Evolutionary conservation across 2,329 filamentous ascomycete species (phyloP).

Genomic region (Boeremia lycopersici): DNA sequence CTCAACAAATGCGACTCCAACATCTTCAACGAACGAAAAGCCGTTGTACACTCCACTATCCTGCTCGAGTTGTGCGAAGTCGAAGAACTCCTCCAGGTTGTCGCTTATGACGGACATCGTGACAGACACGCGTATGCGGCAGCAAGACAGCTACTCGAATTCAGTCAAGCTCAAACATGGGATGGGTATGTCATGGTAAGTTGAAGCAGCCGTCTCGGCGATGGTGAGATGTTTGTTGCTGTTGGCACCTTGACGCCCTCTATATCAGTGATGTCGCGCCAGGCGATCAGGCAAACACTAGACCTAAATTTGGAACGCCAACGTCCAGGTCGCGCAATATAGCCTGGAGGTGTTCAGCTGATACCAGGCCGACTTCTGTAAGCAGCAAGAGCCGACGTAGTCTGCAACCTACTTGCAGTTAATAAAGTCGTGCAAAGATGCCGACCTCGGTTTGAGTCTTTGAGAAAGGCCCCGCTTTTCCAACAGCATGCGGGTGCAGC

Average conservation of each 20-base stretch:
- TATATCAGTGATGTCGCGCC: conserved; percentile 8
- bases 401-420: no score
- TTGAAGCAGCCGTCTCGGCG: conserved; percentile 1
- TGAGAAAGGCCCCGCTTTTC: no score
- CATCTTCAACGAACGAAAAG: not conserved
- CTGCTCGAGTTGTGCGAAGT: conserved; percentile 39
- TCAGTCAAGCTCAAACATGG: not conserved
- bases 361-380: no score
- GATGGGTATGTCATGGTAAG: conserved; percentile 1
- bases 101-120: conserved; percentile 18
- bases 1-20: not conserved
- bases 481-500: no score
- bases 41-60: conserved; percentile 19
- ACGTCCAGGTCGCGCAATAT: not conserved
- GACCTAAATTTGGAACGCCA: not conserved
- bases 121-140: not conserved
- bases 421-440: no score
- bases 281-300: conserved; percentile 16
- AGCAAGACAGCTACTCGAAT: not conserved
- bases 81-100: conserved; percentile 44
- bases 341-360: no score
- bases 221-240: conserved; percentile 5
- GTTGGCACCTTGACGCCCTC: conserved; percentile 5
- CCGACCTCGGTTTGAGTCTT: no score
- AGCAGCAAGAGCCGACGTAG: no score